Percentiles rank a stretch among this genome's conserved stretches.
Conservation (phyloP, 1,284 basidiomycete genomes). For the Phlebopus sp. region DNA sequence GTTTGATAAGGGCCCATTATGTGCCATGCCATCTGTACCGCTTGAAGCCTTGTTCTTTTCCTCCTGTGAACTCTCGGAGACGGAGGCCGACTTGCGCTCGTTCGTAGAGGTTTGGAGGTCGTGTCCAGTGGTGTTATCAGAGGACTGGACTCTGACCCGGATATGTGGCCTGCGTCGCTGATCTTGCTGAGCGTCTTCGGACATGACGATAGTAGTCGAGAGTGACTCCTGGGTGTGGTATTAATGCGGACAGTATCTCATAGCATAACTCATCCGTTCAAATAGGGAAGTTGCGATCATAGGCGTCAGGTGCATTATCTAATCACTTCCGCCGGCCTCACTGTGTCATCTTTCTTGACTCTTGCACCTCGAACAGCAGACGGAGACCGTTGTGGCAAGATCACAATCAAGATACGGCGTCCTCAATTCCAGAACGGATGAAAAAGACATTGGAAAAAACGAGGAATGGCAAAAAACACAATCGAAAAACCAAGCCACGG, state of each 20-base stretch:
- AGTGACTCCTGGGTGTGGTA: no score
- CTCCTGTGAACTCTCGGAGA: neutral
- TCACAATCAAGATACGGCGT: neutral
- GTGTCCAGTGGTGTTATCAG: neutral
- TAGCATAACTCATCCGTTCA: no score
- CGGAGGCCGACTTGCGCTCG: neutral
- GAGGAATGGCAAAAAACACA: neutral
- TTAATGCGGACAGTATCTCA: no score
- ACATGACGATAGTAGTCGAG: conserved; percentile 7
- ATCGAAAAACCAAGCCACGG: neutral
- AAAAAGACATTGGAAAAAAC: neutral
- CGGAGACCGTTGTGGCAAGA: no score
- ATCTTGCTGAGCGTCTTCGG: conserved; percentile 4
- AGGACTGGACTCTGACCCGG: conserved; percentile 5
- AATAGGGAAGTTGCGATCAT: neutral
- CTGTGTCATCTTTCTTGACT: no score
- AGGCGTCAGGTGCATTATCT: neutral
- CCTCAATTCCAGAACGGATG: neutral
- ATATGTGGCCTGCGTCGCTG: conserved; percentile 3
- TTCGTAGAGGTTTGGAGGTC: neutral
- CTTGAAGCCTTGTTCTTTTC: neutral
- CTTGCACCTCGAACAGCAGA: no score
- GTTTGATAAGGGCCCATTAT: neutral
- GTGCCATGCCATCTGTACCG: conserved; percentile 4
- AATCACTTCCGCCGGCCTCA: neutral